Evolutionary conservation across 108 stramenopile species (phyloP).

Genomic region (Nitzschia putrida): DNA sequence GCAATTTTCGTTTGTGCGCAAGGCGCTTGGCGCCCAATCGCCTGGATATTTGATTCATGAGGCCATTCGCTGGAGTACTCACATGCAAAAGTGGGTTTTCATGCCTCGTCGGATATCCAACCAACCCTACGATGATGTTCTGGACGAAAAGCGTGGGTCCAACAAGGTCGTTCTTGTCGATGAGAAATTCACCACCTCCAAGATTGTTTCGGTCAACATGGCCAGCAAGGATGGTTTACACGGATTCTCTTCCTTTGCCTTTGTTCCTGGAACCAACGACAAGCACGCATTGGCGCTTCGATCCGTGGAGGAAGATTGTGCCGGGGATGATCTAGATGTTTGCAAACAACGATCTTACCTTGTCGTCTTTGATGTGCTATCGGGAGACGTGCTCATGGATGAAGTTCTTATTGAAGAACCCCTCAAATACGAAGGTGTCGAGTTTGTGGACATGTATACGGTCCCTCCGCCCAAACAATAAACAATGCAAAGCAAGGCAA

Average conservation of each 20-base stretch:
- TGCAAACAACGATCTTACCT: slow-evolving; percentile 92
- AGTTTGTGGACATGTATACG: slow-evolving; percentile 86
- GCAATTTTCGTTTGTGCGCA: slow-evolving; percentile 82
- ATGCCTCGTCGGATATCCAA: slow-evolving; percentile 86
- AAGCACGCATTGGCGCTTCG: slow-evolving; percentile 82
- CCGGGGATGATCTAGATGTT: slow-evolving; percentile 51
- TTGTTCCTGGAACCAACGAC: slow-evolving; percentile 88
- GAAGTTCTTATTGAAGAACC: slow-evolving; percentile 78
- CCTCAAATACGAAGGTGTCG: slow-evolving; percentile 94
- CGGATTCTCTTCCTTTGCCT: slow-evolving; percentile 93
- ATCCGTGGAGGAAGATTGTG: slow-evolving; percentile 92
- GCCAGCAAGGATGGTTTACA: slow-evolving; percentile 68
- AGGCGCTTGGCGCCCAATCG: slow-evolving; percentile 63
- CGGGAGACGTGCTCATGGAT: slow-evolving; percentile 90
- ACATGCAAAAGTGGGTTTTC: slow-evolving; percentile 91
- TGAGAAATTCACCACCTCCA: slow-evolving; percentile 65
- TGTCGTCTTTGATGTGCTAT: slow-evolving; percentile 85
- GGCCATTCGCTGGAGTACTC: slow-evolving; percentile 85
- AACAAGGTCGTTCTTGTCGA: slow-evolving; percentile 87
- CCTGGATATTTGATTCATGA: slow-evolving; percentile 94
- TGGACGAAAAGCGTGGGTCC: slow-evolving; percentile 85
- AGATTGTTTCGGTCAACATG: slow-evolving; percentile 73
- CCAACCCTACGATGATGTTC: slow-evolving; percentile 82
- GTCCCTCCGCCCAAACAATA: slow-evolving; percentile 18
- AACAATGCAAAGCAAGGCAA: no score